A percentile compares a stretch with the other conserved stretches of the same genome.
These are phyloP conservation scores for Phallus indusiatus DNA, from an alignment of 768 basidiomycete genomes.

Conservation along the genomic window DNA sequence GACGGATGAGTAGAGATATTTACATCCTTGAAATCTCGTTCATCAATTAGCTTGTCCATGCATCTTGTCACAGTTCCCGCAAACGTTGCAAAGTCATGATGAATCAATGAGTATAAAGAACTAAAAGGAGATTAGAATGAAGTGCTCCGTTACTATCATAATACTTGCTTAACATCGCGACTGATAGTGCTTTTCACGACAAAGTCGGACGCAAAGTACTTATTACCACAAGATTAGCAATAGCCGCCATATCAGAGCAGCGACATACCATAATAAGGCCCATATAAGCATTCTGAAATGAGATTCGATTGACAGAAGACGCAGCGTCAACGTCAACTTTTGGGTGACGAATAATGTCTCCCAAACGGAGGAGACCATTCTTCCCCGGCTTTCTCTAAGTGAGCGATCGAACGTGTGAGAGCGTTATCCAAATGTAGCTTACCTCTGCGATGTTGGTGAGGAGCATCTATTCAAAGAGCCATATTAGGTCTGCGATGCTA, in stretches of 20 bases:
- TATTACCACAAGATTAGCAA: not conserved
- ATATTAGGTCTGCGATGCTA: not conserved
- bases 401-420: no score
- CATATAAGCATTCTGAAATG: slow-evolving; percentile 51
- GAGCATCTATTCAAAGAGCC: slow-evolving; percentile 25
- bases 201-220: slow-evolving; percentile 54
- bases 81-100: slow-evolving; percentile 34
- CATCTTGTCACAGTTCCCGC: slow-evolving; percentile 13
- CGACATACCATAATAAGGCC: slow-evolving; percentile 40
- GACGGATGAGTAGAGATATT: not conserved
- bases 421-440: slow-evolving; percentile 9
- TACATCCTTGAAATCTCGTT: slow-evolving; percentile 26
- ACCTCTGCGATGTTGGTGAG: slow-evolving; percentile 30
- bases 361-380: slow-evolving; percentile 41
- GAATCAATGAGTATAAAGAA: slow-evolving; percentile 34
- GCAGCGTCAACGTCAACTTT: slow-evolving; percentile 31
- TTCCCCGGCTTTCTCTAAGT: not conserved
- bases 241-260: not conserved
- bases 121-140: slow-evolving; percentile 21
- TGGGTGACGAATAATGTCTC: slow-evolving; percentile 39
- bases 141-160: not conserved
- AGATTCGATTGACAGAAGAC: slow-evolving; percentile 27
- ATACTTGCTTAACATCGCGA: slow-evolving; percentile 40
- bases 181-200: slow-evolving; percentile 47
- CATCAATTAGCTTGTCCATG: slow-evolving; percentile 25